phyloP scores from a whole-genome alignment of 305 asterid species.

The Fraxinus platypoda region DNA sequence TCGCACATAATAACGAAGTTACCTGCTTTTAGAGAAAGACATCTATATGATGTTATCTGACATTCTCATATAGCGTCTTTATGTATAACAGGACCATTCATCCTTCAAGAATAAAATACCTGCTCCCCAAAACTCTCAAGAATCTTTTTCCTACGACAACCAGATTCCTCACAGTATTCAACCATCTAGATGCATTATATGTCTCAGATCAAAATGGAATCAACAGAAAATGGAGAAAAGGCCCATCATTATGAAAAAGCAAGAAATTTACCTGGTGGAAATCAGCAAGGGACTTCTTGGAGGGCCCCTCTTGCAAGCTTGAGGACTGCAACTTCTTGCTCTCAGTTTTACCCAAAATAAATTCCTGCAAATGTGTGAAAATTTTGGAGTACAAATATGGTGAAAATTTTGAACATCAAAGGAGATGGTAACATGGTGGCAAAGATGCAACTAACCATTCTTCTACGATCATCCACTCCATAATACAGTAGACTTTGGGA shows the following conservation, averaged over 20 bases:
- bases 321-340: slow-evolving; percentile 62
- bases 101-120: slow-evolving; percentile 39
- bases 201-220: slow-evolving; percentile 17
- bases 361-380: slow-evolving; percentile 53
- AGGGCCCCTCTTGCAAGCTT: slow-evolving; percentile 49
- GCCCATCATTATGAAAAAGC: slow-evolving; percentile 16
- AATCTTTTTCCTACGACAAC: slow-evolving; percentile 91
- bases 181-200: slow-evolving; percentile 58
- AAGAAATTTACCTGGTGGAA: slow-evolving; percentile 59
- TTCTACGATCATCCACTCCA: slow-evolving; percentile 82
- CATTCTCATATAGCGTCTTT: slow-evolving; percentile 12
- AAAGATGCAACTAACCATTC: slow-evolving; percentile 55
- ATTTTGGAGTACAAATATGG: slow-evolving; percentile 17
- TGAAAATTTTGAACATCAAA: slow-evolving; percentile 10
- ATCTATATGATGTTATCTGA: background rate
- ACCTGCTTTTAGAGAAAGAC: slow-evolving; percentile 55
- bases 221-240: slow-evolving; percentile 15
- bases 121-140: slow-evolving; percentile 88
- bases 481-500: slow-evolving; percentile 84
- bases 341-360: slow-evolving; percentile 66
- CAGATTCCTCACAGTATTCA: slow-evolving; percentile 77
- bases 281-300: slow-evolving; percentile 67
- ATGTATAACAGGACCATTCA: slow-evolving; percentile 17
- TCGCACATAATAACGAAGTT: slow-evolving; percentile 60
- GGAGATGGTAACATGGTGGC: slow-evolving; percentile 4